A percentile compares a stretch with the other conserved stretches of the same genome.
phyloP scores from a whole-genome alignment of 2,329 filamentous ascomycete genomes.

The Aureobasidium sp. region DNA sequence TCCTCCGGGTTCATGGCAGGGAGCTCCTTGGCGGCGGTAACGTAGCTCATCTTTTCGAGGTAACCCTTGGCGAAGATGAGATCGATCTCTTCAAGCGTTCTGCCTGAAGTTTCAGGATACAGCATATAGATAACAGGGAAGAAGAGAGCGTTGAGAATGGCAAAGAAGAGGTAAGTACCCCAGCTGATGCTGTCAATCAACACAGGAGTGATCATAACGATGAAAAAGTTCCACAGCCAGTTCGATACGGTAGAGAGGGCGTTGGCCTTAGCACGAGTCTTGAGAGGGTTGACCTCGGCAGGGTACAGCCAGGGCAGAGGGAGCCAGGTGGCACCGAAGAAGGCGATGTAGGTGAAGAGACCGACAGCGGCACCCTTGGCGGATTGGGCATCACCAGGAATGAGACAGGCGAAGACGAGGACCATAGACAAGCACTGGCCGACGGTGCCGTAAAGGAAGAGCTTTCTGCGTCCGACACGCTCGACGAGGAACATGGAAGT shows the following conservation, averaged over 20 bases:
- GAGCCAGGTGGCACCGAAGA: constrained; percentile 50
- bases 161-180: constrained; percentile 41
- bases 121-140: constrained; percentile 52
- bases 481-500: constrained; percentile 58
- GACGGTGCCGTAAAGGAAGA: constrained; percentile 34
- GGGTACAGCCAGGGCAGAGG: constrained; percentile 26
- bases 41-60: constrained; percentile 26
- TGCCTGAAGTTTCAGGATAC: too few relatives aligned
- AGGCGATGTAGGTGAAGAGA: constrained; percentile 61
- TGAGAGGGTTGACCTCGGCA: constrained; percentile 41
- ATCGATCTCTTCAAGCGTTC: constrained; percentile 20
- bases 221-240: constrained; percentile 44
- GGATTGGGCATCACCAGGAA: constrained; percentile 24
- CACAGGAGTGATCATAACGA: constrained; percentile 37
- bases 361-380: constrained; percentile 47
- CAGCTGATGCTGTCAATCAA: constrained; percentile 28
- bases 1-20: constrained; percentile 27
- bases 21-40: constrained; percentile 28
- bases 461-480: constrained; percentile 44
- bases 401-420: constrained; percentile 32
- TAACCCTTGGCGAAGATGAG: constrained; percentile 24
- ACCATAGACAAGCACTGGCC: constrained; percentile 50
- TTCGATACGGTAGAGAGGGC: constrained; percentile 46
- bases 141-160: constrained; percentile 43
- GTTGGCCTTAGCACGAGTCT: constrained; percentile 48